Evolutionary conservation across 768 basidiomycete genomes (phyloP), one percentile per base, ranked within the genome.

Genomic region (Xerocomus brunneocitrinus): DNA sequence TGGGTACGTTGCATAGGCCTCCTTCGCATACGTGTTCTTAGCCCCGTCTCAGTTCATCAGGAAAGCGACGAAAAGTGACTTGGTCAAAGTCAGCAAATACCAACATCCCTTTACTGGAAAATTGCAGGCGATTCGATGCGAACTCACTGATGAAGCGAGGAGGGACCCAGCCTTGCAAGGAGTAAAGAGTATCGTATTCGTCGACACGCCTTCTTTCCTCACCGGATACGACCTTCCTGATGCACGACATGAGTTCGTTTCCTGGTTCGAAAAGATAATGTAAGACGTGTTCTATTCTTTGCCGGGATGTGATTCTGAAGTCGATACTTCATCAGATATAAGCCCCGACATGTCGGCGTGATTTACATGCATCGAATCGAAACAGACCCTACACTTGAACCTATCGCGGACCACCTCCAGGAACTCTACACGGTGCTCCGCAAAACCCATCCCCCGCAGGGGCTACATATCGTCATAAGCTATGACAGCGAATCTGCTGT

Each of bases 181-280:
- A 1, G 5, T 57, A 7, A 49, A 49, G 25, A 47, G 41, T 13
- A 49, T 64, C 9, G 57, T 66, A 8, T 59, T 65, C 24, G 42
- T 63, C 4, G 64, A 65, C 31, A 55, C 59, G 0, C 64, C 64
- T 24, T 64, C 62, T 0, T 64, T 63, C 31, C 46, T 50, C 41
- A 63, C 62, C 1, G 62, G 22, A 24, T 43, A 36, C 16, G 30
- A 53, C 8, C 14, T 44, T 5, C 44, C 35, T 4, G 49, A 62
- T 44, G 47, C 61, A 8, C 32, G 28, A 13, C 4, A 32, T 9
- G 50, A 52, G 49, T 30, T 65, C 1, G 8, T 5, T 1, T n/a
- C 27, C 8, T 59, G 60, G 58, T 14, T 58, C 2, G 5, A 9
- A 1, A 14, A 14, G 31, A 41, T 24, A 41, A n/a, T 12, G 61